Base-by-base conservation (phyloP, 805 yeast genomes). In the Torulaspora gathmanii region DNA sequence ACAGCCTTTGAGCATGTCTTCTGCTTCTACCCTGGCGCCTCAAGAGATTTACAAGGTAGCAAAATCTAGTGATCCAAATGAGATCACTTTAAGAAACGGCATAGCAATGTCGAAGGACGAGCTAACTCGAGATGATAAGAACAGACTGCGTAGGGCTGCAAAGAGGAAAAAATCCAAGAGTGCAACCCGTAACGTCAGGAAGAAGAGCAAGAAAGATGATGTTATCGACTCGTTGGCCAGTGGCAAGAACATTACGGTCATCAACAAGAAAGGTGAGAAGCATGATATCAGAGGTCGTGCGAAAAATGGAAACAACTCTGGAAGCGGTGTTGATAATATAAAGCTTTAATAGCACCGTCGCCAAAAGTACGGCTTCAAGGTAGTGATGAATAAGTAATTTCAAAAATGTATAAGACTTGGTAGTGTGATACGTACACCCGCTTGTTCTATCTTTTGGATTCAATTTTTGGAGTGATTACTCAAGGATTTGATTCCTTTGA, bases 21-120 rank as follows among this genome's bases (percentile, higher is more conserved):
- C 77, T 27, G 86, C 82, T 17, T 71, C 82, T 11, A 78, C 85
- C 39, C 73, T 93, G 57, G 99, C 99, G 2, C 99, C 99, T 31
- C 99, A 91, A 70, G 99, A 91, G 68, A 74, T 93, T 7, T 93
- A 83, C 67, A 78, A 73, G 61, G 63, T 72, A 6, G 70, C 67
- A 50, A 75, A 52, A 59, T 66, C 72, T 11, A 70, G 70, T 38
- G 70, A 73, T 40, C 70, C 73, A 11, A 75, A 78, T 57, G 90
- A 86, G 63, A 83, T 87, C 15, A 71, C 77, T 48, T 71, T 87
- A 54, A 80, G 80, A 56, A 82, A 87, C 33, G 96, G 96, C 58
- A 74, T 84, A 53, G 82, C 88, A 3, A 79, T 85, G 68, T 77
- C 95, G 10, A 84, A 85, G 65, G 84, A 78, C 45, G 98, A 90